Evolutionary conservation across 73 alveolate genomes (phyloP).

Genomic region (Uronychia binucleata): DNA sequence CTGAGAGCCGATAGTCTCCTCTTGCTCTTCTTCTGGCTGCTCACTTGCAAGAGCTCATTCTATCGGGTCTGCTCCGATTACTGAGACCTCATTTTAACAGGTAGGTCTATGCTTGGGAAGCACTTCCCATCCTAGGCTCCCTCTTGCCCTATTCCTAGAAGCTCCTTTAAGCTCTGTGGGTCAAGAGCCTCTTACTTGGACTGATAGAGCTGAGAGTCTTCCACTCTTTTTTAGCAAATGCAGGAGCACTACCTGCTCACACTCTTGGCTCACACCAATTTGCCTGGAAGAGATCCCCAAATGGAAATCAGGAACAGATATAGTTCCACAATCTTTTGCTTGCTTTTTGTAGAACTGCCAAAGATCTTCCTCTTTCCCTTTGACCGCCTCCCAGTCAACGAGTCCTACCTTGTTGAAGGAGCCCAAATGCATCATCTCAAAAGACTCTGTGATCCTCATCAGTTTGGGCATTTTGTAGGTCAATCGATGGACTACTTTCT

Average conservation of each 20-base stretch:
- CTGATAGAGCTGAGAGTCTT: not conserved
- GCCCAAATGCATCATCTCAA: not conserved
- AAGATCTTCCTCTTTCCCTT: not conserved
- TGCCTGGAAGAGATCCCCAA: not conserved
- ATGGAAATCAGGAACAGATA: not conserved
- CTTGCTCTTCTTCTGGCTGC: not conserved
- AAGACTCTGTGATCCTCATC: not conserved
- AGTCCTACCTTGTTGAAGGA: not conserved
- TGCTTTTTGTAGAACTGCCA: not conserved
- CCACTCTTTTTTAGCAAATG: not conserved
- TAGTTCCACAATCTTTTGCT: not conserved
- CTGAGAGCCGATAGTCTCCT: not conserved
- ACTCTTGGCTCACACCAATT: not conserved
- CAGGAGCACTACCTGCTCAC: not conserved
- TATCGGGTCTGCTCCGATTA: not conserved
- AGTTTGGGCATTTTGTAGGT: not conserved
- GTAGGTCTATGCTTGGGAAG: not conserved
- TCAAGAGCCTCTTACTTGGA: not conserved
- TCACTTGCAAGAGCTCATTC: not conserved
- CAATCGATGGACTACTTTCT: not conserved
- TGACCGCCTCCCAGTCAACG: not conserved
- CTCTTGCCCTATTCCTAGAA: not conserved
- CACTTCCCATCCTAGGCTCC: not conserved
- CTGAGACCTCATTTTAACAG: not conserved
- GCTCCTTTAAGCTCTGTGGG: not conserved